Conservation (phyloP, 768 basidiomycete genomes). For the Tulasnella sp. region DNA sequence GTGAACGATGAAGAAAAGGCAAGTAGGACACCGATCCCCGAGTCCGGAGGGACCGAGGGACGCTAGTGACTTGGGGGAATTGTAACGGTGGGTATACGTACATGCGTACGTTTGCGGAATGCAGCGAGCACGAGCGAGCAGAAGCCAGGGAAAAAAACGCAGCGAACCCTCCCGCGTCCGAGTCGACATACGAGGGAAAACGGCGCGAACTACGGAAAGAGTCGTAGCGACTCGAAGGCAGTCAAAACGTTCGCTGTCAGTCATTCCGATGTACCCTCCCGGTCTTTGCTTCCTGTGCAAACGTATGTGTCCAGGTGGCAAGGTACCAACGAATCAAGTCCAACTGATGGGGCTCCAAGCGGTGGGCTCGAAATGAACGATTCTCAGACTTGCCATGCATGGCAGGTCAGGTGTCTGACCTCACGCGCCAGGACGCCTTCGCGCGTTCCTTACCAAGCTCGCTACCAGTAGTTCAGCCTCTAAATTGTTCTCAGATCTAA, state of each 20-base stretch:
- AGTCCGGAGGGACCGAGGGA: not conserved
- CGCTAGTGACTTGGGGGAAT: not conserved
- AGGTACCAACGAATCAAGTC: not conserved
- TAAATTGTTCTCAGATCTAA: not conserved
- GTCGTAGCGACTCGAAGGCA: conserved; percentile 2
- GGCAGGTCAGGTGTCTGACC: not conserved
- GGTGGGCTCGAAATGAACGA: not conserved
- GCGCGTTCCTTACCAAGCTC: not conserved
- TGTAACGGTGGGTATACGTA: not conserved
- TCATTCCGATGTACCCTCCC: not conserved
- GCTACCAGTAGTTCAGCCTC: conserved; percentile 4
- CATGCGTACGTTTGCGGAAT: conserved; percentile 9
- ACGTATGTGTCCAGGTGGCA: not conserved
- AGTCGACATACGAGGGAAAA: not conserved
- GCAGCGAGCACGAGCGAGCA: conserved; percentile 13
- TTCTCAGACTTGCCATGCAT: not conserved
- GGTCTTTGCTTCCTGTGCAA: not conserved
- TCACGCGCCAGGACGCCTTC: not conserved
- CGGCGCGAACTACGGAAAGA: not conserved
- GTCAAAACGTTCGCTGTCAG: not conserved
- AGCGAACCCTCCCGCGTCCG: not conserved
- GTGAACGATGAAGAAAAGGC: not conserved
- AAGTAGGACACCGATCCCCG: not conserved
- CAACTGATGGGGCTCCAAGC: not conserved
- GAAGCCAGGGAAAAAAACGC: not conserved